Percentiles rank a stretch among this genome's conserved stretches.
These are phyloP conservation scores for Chaetomium strumarium DNA, from an alignment of 2,329 filamentous ascomycete species.

Conservation along the genomic window DNA sequence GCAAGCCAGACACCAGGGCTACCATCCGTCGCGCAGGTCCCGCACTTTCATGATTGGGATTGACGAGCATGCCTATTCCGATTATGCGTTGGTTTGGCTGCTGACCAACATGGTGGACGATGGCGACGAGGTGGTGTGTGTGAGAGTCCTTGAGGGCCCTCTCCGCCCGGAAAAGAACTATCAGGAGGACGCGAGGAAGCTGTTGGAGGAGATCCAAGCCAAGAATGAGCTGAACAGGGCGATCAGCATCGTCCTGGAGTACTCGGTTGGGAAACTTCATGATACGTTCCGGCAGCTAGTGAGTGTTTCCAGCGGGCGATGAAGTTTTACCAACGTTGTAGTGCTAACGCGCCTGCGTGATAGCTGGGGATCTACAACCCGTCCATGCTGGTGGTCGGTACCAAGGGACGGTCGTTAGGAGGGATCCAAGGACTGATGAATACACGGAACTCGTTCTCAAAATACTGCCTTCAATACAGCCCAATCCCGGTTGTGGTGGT, in stretches of 20 bases:
- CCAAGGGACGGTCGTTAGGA: conserved; percentile 74
- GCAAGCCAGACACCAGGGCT: conserved; percentile 80
- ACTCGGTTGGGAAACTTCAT: conserved; percentile 83
- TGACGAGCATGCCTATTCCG: conserved; percentile 86
- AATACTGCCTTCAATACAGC: conserved; percentile 90
- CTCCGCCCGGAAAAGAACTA: conserved; percentile 66
- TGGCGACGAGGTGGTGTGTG: conserved; percentile 86
- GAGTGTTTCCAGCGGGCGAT: conserved; percentile 30
- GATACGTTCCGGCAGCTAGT: conserved; percentile 88
- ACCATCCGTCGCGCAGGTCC: conserved; percentile 71
- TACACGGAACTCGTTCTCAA: conserved; percentile 74
- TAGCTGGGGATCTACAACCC: conserved; percentile 90
- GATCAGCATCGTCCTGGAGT: conserved; percentile 79
- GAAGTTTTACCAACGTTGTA: background rate
- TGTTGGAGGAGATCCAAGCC: conserved; percentile 69
- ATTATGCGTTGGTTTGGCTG: conserved; percentile 88
- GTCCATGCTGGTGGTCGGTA: conserved; percentile 85
- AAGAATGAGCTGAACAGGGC: conserved; percentile 77
- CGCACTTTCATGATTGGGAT: conserved; percentile 87
- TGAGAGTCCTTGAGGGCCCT: conserved; percentile 82
- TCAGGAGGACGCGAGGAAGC: conserved; percentile 64
- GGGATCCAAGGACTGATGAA: conserved; percentile 82
- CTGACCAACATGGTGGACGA: conserved; percentile 89
- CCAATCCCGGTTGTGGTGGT: conserved; percentile 92
- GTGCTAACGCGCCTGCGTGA: conserved; percentile 7